These are phyloP conservation scores for Hirsutella rhossiliensis DNA, from an alignment of 2,329 filamentous ascomycete genomes.

Conservation along the genomic window DNA sequence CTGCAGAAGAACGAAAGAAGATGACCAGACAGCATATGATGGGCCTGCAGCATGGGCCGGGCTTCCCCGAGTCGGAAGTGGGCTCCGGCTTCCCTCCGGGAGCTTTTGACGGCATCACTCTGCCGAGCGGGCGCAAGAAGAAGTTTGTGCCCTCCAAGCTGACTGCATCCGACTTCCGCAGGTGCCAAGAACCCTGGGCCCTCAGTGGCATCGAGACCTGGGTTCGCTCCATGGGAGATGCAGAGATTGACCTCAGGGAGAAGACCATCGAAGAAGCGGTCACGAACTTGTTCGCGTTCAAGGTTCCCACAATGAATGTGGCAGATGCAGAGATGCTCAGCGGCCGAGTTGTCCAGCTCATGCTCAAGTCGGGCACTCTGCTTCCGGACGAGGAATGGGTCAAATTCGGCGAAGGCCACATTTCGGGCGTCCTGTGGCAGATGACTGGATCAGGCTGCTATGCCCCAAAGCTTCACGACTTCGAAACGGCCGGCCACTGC, in stretches of 20 bases:
- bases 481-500: constrained; percentile 61
- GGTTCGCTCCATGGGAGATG: constrained; percentile 82
- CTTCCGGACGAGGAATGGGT: constrained; percentile 95
- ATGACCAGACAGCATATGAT: constrained; percentile 38
- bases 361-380: constrained; percentile 68
- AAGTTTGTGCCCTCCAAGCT: constrained; percentile 82
- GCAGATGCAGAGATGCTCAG: constrained; percentile 88
- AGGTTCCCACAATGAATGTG: constrained; percentile 97
- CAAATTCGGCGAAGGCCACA: constrained; percentile 68
- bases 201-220: constrained; percentile 77
- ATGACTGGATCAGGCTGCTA: constrained; percentile 88
- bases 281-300: constrained; percentile 80
- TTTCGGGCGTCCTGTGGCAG: constrained; percentile 89
- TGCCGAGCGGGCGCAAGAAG: constrained; percentile 67
- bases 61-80: constrained; percentile 45
- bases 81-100: constrained; percentile 38
- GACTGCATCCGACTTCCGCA: constrained; percentile 67
- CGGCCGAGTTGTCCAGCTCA: constrained; percentile 61
- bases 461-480: constrained; percentile 67
- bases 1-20: constrained; percentile 56
- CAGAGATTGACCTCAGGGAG: constrained; percentile 76
- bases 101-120: constrained; percentile 69
- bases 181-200: constrained; percentile 85
- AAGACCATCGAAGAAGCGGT: constrained; percentile 80
- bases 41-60: constrained; percentile 37